Base-by-base conservation (phyloP, 805 yeast genomes). In the Kazachstania psychrophila region DNA sequence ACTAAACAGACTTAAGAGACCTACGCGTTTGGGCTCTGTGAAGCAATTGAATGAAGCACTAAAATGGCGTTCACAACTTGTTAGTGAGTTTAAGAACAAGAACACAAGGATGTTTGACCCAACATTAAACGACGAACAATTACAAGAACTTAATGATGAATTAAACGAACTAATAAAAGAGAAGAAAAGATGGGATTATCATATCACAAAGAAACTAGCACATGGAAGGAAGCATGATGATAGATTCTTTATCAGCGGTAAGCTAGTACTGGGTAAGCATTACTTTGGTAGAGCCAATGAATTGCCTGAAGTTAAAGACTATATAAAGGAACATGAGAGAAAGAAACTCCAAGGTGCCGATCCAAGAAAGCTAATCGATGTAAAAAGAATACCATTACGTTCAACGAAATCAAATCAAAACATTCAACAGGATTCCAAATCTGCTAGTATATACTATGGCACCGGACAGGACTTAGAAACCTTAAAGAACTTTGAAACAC, bases 251-350 rank as follows among this genome's bases (percentile, higher is more conserved):
- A 25, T 43, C 7, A 43, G 48, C 16, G 58, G 58, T 5, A 60
- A 56, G 18, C 37, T 49, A 2, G 53, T 72, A 1, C 64, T 69
- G 27, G 86, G 86, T 0, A 75, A 75, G 44, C 62, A 80, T 38
- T 88, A 82, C 57, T 88, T 75, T 59, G 96, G 96, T 0, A 60
- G 95, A 33, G 95, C 95, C 0, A 67, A 73, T 36, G 89, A 85
- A 30, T 60, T 87, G 7, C 81, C 86, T 0, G 95, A 83, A 43
- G 88, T 81, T 6, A 62, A 68, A 36, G 68, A 68, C 40, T 43
- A 72, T 16, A 42, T 75, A 14, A 54, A 63, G 28, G 58, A 65
- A 29, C 46, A 51, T 37, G 31, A 49, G 26, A 44, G 45, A 22
- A 41, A 39, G 18, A 54, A 49, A 30, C 49, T 41, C 41, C 48